Base-by-base conservation (phyloP, 768 basidiomycete genomes). In the Lepiota subincarnata region DNA sequence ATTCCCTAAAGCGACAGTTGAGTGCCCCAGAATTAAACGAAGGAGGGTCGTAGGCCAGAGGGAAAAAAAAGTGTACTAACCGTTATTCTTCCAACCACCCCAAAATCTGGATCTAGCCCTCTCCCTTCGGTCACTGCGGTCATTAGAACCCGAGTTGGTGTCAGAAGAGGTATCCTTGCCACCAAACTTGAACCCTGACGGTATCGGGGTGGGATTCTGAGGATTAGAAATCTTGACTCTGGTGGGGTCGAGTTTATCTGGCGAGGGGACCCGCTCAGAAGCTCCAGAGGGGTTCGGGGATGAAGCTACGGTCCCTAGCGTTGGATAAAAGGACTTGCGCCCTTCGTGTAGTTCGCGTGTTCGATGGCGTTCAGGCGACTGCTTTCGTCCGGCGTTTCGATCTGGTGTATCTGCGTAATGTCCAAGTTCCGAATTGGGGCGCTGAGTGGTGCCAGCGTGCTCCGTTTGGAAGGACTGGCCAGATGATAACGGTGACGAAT, bases 71-170 rank as follows among this genome's bases (percentile, higher is more conserved):
- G 35, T n/a, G 18, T 41, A 58, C 62, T 59, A 67, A 78, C 81
- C 78, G 57, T 77, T 75, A 22, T 79, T 79, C 64, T 82, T 80
- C 22, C 90, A 88, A 66, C 96, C 97, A 64, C 84, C 86, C 92
- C 94, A 97, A 74, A 98, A 97, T 44, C 91, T 82, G 55, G 91
- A 93, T 72, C 95, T 95, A 18, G 89, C 87, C 73, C 95, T 98
- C 65, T 92, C 88, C 53, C 92, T 80, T 66, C 95, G 79, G 56
- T 95, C 92, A 55, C 65, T 83, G 44, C 68, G 31, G 31, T 31
- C 31, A 31, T 31, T 31, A 31, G 62, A 36, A 42, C 73, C 64
- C 35, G 72, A 60, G 37, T 78, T 75, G 16, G 71, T 18, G 16
- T 56, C 64, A 13, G 77, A 65, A 42, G 78, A 67, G 2, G 67